phyloP scores from a whole-genome alignment of 2,329 filamentous ascomycete species.

The Fusarium pininemorale region DNA sequence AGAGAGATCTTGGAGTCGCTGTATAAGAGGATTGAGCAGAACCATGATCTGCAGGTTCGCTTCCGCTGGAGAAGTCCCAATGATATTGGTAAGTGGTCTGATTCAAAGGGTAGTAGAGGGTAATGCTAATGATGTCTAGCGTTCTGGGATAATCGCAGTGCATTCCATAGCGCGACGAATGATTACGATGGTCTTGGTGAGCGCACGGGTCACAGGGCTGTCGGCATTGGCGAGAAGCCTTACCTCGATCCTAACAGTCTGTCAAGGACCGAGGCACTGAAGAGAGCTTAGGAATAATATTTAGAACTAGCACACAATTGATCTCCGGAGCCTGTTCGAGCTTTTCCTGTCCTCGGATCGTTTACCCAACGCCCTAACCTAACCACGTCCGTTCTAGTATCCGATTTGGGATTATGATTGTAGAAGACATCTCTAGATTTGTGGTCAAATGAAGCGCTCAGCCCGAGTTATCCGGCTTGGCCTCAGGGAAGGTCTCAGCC shows the following conservation, averaged over 20 bases:
- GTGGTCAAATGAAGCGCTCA: no score
- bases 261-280: constrained; percentile 46
- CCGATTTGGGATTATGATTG: no score
- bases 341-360: no score
- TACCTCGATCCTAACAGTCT: constrained; percentile 62
- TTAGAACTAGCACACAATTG: no score
- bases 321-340: no score
- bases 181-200: constrained; percentile 64
- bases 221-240: constrained; percentile 64
- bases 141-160: constrained; percentile 70
- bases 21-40: constrained; percentile 52
- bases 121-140: constrained; percentile 41
- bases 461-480: no score
- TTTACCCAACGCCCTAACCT: no score
- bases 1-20: constrained; percentile 54
- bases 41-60: constrained; percentile 60
- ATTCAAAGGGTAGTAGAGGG: rapidly evolving
- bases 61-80: constrained; percentile 56
- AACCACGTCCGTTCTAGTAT: no score
- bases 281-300: not conserved
- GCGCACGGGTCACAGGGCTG: constrained; percentile 61
- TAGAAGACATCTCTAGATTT: no score
- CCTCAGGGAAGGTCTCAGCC: no score
- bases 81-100: constrained; percentile 44
- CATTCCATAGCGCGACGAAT: constrained; percentile 66